phyloP scores from a whole-genome alignment of 2,329 filamentous ascomycete species.

The Fusarium sublunatum region DNA sequence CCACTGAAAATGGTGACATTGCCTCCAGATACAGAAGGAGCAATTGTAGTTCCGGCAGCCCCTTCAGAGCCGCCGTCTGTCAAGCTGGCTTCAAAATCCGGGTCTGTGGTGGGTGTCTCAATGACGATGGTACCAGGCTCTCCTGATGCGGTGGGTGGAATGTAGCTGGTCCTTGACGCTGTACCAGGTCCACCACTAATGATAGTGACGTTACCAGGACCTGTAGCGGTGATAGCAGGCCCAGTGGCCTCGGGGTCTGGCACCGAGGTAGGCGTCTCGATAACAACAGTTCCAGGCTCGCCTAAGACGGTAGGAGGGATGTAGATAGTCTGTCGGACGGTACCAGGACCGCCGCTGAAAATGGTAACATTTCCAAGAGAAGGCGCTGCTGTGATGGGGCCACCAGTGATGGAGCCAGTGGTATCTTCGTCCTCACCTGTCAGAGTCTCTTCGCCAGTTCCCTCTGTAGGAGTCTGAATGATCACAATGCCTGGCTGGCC shows the following conservation, averaged over 20 bases:
- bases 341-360: constrained; percentile 1
- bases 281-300: constrained; percentile 9
- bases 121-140: constrained; percentile 11
- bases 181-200: constrained; percentile 9
- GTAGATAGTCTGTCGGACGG: constrained; percentile 5
- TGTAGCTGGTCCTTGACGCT: constrained; percentile 2
- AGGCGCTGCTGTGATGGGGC: not conserved
- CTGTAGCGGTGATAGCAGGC: not conserved
- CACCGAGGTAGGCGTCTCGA: constrained; percentile 10
- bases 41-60: not conserved
- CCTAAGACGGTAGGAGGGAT: constrained; percentile 1
- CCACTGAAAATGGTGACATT: constrained; percentile 7
- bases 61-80: not conserved
- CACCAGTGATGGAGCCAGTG: not conserved
- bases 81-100: not conserved
- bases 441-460: accelerated
- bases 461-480: constrained; percentile 23
- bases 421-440: not conserved
- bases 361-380: not conserved
- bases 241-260: not conserved
- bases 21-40: not conserved
- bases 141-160: not conserved
- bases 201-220: constrained; percentile 9
- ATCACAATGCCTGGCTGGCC: constrained; percentile 14
- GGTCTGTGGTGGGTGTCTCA: constrained; percentile 10